Base-by-base conservation (phyloP, 805 yeast genomes). In the Nakazawaea ernobii region DNA sequence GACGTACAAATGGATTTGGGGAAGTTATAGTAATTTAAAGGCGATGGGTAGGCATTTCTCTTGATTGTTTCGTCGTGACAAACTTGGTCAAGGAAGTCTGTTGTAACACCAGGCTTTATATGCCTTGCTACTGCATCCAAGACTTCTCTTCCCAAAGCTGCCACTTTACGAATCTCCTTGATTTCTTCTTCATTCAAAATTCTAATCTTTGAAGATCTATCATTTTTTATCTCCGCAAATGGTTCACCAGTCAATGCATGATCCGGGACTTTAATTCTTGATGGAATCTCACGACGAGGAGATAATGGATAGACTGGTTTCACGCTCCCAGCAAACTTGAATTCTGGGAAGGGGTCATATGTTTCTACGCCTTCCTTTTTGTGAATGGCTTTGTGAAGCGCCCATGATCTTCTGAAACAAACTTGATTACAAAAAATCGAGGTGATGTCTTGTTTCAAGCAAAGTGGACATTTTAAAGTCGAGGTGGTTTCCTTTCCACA, bases 1-100 rank as follows among this genome's bases (percentile, higher is more conserved):
- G 97, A 89, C 1, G 96, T 89, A 68, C 99, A 94, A 37, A 88
- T 77, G 20, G 94, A 81, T 63, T 90, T 91, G 38, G 98, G 97
- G 70, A 80, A 94, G 66, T 89, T 86, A 70, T 84, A 91, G 70
- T 94, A 94, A 70, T 94, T 94, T 53, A 92, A 72, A 3, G 99
- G 96, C 10, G 97, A 88, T 15, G 99, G 99, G 63, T 94, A 94
- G 3, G 91, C 89, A 54, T 84, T 82, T 65, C 97, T 79, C 65
- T 87, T 88, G 57, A 91, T 72, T 49, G 96, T 86, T 59, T 90
- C 98, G 44, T 80, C 75, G 62, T 94, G 98, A 39, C 89, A 90
- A 52, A 91, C 75, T 41, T 71, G 80, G 64, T 94, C 99, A 48
- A 94, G 71, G 62, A 86, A 92, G 62, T 94, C 98, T 27, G 99